phyloP scores from a whole-genome alignment of 495 filamentous ascomycete genomes.

The Penicillium subrubescens region DNA sequence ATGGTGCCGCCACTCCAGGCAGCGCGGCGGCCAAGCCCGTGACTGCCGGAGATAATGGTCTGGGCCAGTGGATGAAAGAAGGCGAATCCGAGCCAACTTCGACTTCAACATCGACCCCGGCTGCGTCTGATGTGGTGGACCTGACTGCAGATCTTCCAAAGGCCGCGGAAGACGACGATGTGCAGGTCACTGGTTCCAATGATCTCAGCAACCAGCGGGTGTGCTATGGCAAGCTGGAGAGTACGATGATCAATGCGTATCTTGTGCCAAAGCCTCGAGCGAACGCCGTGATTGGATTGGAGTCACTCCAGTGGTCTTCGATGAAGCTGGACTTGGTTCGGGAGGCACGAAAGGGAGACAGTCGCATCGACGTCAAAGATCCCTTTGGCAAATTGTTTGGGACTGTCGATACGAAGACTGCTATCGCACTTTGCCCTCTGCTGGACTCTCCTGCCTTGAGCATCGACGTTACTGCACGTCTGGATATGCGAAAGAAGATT shows the following conservation, averaged over 20 bases:
- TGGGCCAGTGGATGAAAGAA: conserved; percentile 68
- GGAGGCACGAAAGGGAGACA: conserved; percentile 49
- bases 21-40: conserved; percentile 40
- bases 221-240: conserved; percentile 81
- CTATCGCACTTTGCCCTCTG: conserved; percentile 67
- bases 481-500: conserved; percentile 61
- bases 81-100: conserved; percentile 38
- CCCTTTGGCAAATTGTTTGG: conserved; percentile 71
- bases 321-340: conserved; percentile 71
- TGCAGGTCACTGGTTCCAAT: conserved; percentile 46
- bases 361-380: conserved; percentile 69
- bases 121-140: conserved; percentile 57
- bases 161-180: conserved; percentile 46
- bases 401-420: conserved; percentile 67
- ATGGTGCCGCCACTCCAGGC: conserved; percentile 42
- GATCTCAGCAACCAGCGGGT: conserved; percentile 62
- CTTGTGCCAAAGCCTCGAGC: conserved; percentile 65
- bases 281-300: conserved; percentile 47
- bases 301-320: conserved; percentile 60
- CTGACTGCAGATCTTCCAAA: conserved; percentile 53
- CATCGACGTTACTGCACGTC: conserved; percentile 67
- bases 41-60: conserved; percentile 51
- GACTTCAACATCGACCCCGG: conserved; percentile 17
- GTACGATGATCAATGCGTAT: conserved; percentile 67
- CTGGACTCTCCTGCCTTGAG: conserved; percentile 62